Base-by-base conservation (phyloP, 2,329 filamentous ascomycete genomes). In the Tympanopsis confertula region DNA sequence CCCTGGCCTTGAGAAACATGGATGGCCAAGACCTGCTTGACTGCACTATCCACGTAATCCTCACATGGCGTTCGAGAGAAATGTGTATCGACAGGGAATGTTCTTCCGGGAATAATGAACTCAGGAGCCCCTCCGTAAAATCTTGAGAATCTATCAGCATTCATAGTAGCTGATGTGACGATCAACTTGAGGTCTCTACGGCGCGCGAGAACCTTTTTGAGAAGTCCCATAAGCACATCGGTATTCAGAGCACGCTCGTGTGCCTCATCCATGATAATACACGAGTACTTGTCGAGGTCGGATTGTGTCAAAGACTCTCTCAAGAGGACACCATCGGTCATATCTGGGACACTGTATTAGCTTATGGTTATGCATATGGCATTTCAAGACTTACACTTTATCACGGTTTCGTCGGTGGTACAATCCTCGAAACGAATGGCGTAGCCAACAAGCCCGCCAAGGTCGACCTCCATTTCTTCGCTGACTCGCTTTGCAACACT, bases 371-470 rank as follows among this genome's bases (percentile, higher is more conserved):
- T n/a, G n/a, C n/a, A n/a, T n/a, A n/a, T n/a, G n/a, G n/a, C n/a
- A n/a, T n/a, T n/a, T n/a, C n/a, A n/a, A n/a, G n/a, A n/a, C n/a
- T n/a, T n/a, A n/a, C 44, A 82, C 51, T 83, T 83, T 51, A 83
- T 82, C 29, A 65, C 61, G 1, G 78, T 83, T 40, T 81, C 69
- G 41, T 74, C 72, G 54, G 74, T 79, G 3, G 78, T 83, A 48
- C 77, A 82, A 51, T 83, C 78, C 48, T 83, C 78, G 47, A 83
- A 83, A 30, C 78, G 75, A 49, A 83, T 83, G 1, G 78, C 76
- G 56, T 82, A 83, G 19, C 78, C 78, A 14, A 83, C 78, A 4
- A 69, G 52, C 12, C 68, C 69, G 15, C 78, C 78, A 7, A 83
- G 58, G 20, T 71, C 30, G 10, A 33, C 30, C 15, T 33, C 30